These are phyloP conservation scores for Paxillus rubicundulus DNA, from an alignment of 768 basidiomycete genomes.

Conservation along the genomic window DNA sequence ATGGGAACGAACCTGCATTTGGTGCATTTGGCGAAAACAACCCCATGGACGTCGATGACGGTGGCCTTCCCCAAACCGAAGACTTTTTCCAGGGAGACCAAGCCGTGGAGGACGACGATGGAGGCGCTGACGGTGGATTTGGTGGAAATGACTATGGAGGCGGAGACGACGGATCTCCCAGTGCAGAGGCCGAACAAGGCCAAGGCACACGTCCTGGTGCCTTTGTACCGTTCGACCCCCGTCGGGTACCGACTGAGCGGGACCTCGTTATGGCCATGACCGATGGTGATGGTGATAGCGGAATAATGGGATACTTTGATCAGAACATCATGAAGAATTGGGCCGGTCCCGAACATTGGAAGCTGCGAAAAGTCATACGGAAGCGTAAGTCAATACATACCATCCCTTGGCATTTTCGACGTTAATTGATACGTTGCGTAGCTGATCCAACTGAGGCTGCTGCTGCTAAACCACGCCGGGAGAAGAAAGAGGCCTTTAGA, in stretches of 20 bases:
- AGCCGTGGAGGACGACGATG: constrained; percentile 48
- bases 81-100: constrained; percentile 71
- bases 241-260: constrained; percentile 68
- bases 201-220: constrained; percentile 42
- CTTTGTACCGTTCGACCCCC: constrained; percentile 83
- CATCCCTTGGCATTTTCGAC: constrained; percentile 1
- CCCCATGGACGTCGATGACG: constrained; percentile 41
- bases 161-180: constrained; percentile 43
- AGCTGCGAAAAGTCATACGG: constrained; percentile 76
- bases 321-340: constrained; percentile 85
- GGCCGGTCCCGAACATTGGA: constrained; percentile 99
- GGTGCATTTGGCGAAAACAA: constrained; percentile 21
- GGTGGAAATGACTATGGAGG: constrained; percentile 44
- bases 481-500: constrained; percentile 77
- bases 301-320: constrained; percentile 88
- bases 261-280: constrained; percentile 88
- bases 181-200: constrained; percentile 39
- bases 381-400: constrained; percentile 51
- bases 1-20: constrained; percentile 25
- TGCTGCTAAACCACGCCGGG: constrained; percentile 55
- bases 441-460: constrained; percentile 52
- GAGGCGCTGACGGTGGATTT: constrained; percentile 36
- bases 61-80: constrained; percentile 42
- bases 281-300: constrained; percentile 53
- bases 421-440: constrained; percentile 17